These are phyloP conservation scores for Monilinia polystroma DNA, from an alignment of 2,329 filamentous ascomycete genomes.

Conservation along the genomic window DNA sequence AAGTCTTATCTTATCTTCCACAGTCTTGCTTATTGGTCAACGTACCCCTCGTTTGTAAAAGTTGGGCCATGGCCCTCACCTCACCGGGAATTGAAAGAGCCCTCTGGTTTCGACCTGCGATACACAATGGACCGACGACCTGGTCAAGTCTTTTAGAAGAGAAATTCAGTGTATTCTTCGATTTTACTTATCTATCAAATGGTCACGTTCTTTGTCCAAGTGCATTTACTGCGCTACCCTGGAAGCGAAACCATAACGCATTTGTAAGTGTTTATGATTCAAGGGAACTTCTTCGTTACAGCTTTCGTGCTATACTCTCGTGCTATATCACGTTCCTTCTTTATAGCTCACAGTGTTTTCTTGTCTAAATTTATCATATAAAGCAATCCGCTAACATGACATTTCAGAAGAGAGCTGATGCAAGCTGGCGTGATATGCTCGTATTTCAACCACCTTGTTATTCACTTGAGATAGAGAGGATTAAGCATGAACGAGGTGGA, in stretches of 20 bases:
- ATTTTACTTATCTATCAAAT: background rate
- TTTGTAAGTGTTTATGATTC: slow-evolving; percentile 12
- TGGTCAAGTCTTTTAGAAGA: slow-evolving; percentile 18
- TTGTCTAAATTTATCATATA: background rate
- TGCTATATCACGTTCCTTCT: background rate
- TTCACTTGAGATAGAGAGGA: slow-evolving; percentile 4
- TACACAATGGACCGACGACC: background rate
- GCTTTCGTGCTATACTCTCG: no score
- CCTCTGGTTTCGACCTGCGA: slow-evolving; percentile 13
- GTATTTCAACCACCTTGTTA: slow-evolving; percentile 21
- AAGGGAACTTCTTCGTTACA: background rate
- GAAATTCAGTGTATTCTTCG: slow-evolving; percentile 16
- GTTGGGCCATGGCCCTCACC: slow-evolving; percentile 11
- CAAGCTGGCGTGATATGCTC: slow-evolving; percentile 21
- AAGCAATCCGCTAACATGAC: background rate
- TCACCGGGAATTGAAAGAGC: slow-evolving; percentile 17
- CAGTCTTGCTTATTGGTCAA: slow-evolving; percentile 13
- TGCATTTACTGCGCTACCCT: slow-evolving; percentile 10
- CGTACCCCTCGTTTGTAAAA: slow-evolving; percentile 11
- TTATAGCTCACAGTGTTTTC: background rate
- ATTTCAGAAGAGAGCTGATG: slow-evolving; percentile 18
- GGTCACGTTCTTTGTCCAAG: background rate
- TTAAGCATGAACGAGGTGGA: slow-evolving; percentile 11
- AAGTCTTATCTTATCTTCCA: slow-evolving; percentile 20
- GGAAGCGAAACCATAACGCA: slow-evolving; percentile 13